Evolutionary conservation across 176 grass and related monocot species (phyloP).

Genomic region (Alloteropsis semialata): DNA sequence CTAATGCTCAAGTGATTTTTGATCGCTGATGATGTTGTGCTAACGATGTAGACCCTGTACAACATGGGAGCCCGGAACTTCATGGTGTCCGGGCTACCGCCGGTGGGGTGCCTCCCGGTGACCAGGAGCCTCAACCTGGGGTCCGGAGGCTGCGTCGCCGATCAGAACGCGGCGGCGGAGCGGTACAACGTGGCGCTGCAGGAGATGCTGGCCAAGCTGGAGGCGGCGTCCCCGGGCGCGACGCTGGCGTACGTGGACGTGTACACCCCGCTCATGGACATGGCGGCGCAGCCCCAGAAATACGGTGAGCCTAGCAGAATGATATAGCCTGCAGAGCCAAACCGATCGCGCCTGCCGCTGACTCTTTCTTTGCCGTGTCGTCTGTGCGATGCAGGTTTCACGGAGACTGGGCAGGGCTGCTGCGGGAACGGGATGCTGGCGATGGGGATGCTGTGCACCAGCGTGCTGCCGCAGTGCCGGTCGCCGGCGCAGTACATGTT

Average conservation of each 20-base stretch:
- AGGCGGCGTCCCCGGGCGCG: conserved; percentile 4
- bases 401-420: conserved; percentile 28
- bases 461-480: conserved; percentile 16
- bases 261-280: conserved; percentile 51
- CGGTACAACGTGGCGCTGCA: conserved; percentile 43
- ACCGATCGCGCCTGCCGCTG: background rate
- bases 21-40: background rate
- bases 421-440: conserved; percentile 37
- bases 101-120: conserved; percentile 60
- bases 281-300: conserved; percentile 37
- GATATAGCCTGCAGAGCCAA: background rate
- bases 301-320: conserved; percentile 30
- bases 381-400: conserved; percentile 37
- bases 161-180: conserved; percentile 23
- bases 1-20: background rate
- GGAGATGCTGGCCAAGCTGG: conserved; percentile 13
- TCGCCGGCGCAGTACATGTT: conserved; percentile 49
- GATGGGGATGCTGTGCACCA: conserved; percentile 50
- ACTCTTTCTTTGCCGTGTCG: background rate
- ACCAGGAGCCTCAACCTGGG: conserved; percentile 8
- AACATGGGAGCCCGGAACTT: conserved; percentile 36
- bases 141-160: conserved; percentile 16
- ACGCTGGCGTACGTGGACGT: conserved; percentile 38
- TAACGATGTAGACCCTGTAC: conserved; percentile 42
- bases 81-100: conserved; percentile 47